Percentiles rank a stretch among this genome's conserved stretches.
Conservation (phyloP, 768 basidiomycete genomes). For the Gloeostereum incarnatum region DNA sequence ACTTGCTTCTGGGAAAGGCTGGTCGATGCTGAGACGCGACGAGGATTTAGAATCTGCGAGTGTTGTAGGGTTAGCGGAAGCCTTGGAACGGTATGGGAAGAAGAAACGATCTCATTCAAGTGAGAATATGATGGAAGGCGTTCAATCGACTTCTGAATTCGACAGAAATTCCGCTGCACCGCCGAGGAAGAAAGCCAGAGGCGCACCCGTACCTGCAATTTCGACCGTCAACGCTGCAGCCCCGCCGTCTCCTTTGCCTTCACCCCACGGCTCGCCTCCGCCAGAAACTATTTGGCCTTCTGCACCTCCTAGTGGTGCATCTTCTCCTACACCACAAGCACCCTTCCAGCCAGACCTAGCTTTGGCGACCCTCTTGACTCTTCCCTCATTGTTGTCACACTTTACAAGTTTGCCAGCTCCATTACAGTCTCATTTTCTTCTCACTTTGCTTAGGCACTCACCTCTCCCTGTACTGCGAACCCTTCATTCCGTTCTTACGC, state of each 20-base stretch:
- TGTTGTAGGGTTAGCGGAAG: constrained; percentile 63
- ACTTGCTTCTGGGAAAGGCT: constrained; percentile 54
- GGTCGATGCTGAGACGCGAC: constrained; percentile 68
- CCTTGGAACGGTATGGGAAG: constrained; percentile 82
- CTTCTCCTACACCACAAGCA: constrained; percentile 58
- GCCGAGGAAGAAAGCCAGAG: constrained; percentile 72
- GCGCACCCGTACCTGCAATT: constrained; percentile 47
- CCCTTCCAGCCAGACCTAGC: constrained; percentile 78
- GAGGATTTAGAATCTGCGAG: constrained; percentile 38
- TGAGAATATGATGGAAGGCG: constrained; percentile 42
- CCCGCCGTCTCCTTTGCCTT: constrained; percentile 78
- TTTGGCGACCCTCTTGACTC: constrained; percentile 75
- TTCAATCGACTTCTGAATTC: constrained; percentile 30
- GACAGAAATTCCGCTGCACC: constrained; percentile 41
- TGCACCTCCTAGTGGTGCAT: constrained; percentile 69
- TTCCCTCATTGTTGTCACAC: constrained; percentile 75
- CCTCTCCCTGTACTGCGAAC: constrained; percentile 87
- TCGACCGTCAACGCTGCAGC: constrained; percentile 65
- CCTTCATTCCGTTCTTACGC: constrained; percentile 80
- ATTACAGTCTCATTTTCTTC: constrained; percentile 88
- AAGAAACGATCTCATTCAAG: constrained; percentile 68
- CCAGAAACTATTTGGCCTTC: constrained; percentile 74
- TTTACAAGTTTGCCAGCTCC: constrained; percentile 73
- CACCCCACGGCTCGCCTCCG: constrained; percentile 77
- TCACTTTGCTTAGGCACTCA: constrained; percentile 87